Percentiles rank a stretch among this genome's conserved stretches.
Conservation (phyloP, 176 grass and related monocot genomes). For the Musa itinerans region DNA sequence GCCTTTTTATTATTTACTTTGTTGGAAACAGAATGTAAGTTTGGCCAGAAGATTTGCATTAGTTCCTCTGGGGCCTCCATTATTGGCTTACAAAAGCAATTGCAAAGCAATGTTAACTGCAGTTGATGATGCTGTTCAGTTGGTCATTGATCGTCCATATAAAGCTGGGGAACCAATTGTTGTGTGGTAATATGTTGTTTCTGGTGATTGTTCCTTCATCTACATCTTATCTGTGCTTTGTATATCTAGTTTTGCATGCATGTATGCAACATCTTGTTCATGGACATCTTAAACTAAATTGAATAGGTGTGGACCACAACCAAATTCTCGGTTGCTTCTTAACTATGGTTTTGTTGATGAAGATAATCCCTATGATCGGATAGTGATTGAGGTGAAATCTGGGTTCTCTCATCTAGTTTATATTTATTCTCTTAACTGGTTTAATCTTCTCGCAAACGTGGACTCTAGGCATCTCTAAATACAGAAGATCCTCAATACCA, state of each 20-base stretch:
- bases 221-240: not conserved
- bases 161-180: constrained; percentile 80
- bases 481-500: constrained; percentile 97
- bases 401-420: constrained; percentile 13
- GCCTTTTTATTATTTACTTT: constrained; percentile 11
- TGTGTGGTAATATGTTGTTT: constrained; percentile 73
- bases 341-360: constrained; percentile 99
- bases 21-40: constrained; percentile 75
- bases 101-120: constrained; percentile 95
- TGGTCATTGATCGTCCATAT: constrained; percentile 80
- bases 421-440: constrained; percentile 5
- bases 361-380: constrained; percentile 93
- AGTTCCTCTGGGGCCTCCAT: constrained; percentile 89
- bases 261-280: not conserved
- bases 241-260: not conserved
- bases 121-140: constrained; percentile 62
- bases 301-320: constrained; percentile 94
- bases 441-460: constrained; percentile 18
- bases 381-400: constrained; percentile 63
- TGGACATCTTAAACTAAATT: constrained; percentile 34
- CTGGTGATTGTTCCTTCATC: constrained; percentile 4
- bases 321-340: constrained; percentile 89
- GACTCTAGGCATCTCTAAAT: constrained; percentile 77
- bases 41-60: constrained; percentile 91
- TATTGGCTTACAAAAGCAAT: constrained; percentile 97